A percentile compares a stretch with the other conserved stretches of the same genome.
phyloP scores from a whole-genome alignment of 495 filamentous ascomycete genomes.

The Amniculicola lignicola region DNA sequence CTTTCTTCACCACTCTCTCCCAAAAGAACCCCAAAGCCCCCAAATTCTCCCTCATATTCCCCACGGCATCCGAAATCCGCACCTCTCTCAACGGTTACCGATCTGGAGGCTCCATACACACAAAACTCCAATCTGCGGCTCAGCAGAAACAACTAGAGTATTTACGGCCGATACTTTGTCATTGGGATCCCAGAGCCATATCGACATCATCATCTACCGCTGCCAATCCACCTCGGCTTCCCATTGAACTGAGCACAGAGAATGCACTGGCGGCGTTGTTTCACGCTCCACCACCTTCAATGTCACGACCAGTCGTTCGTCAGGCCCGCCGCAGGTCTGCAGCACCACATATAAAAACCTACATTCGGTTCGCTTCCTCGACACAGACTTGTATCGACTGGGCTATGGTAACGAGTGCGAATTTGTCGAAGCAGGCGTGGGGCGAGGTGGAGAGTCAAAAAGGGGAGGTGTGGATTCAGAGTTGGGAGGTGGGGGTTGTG shows the following conservation, averaged over 20 bases:
- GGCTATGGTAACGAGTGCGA: conserved; percentile 83
- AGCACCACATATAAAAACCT: conserved; percentile 90
- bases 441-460: conserved; percentile 54
- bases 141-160: conserved; percentile 76
- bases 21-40: conserved; percentile 4
- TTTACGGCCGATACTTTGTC: conserved; percentile 64
- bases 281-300: too few relatives aligned
- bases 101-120: conserved; percentile 74
- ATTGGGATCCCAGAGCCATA: conserved; percentile 62
- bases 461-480: conserved; percentile 66
- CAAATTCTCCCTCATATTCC: conserved; percentile 66
- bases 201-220: neutral
- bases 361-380: conserved; percentile 63
- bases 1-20: too few relatives aligned
- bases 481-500: conserved; percentile 82
- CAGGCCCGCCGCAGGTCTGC: conserved; percentile 66
- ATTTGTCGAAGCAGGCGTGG: conserved; percentile 88
- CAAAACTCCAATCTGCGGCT: conserved; percentile 62
- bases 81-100: conserved; percentile 72
- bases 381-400: conserved; percentile 64
- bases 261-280: too few relatives aligned
- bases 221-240: neutral
- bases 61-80: conserved; percentile 75
- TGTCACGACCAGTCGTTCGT: too few relatives aligned
- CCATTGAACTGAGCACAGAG: too few relatives aligned